Conservation (phyloP, 1,284 basidiomycete species). For the Malassezia nana region DNA sequence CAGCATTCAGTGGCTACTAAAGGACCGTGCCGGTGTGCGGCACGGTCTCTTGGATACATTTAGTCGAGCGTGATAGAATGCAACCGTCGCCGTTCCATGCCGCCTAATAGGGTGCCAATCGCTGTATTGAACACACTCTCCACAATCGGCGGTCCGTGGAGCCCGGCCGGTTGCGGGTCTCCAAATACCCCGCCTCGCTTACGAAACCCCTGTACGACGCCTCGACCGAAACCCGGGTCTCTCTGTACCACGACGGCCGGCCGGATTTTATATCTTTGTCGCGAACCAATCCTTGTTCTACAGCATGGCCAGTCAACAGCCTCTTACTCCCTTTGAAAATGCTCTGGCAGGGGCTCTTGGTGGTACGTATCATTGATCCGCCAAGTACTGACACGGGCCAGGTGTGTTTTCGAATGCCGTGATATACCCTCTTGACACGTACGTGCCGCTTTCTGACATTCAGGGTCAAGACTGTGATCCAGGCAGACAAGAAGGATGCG, state of each 20-base stretch:
- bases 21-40: no score
- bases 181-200: not conserved
- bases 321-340: constrained; percentile 79
- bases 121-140: not conserved
- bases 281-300: not conserved
- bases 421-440: constrained; percentile 88
- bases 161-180: not conserved
- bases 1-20: not conserved
- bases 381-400: not conserved
- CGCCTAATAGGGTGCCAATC: not conserved
- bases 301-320: constrained; percentile 19
- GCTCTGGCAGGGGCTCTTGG: constrained; percentile 90
- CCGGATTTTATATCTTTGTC: not conserved
- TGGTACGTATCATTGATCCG: constrained; percentile 54
- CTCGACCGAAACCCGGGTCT: not conserved
- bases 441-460: constrained; percentile 9
- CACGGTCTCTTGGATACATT: not conserved
- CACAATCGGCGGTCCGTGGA: not conserved
- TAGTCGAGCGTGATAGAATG: not conserved
- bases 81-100: no score
- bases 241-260: not conserved
- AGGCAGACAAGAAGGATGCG: constrained; percentile 54
- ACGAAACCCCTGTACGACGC: not conserved
- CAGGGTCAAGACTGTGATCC: constrained; percentile 90
- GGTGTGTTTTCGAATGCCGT: constrained; percentile 51